Conservation (phyloP, 2,329 filamentous ascomycete genomes). For the Mycogone perniciosa region DNA sequence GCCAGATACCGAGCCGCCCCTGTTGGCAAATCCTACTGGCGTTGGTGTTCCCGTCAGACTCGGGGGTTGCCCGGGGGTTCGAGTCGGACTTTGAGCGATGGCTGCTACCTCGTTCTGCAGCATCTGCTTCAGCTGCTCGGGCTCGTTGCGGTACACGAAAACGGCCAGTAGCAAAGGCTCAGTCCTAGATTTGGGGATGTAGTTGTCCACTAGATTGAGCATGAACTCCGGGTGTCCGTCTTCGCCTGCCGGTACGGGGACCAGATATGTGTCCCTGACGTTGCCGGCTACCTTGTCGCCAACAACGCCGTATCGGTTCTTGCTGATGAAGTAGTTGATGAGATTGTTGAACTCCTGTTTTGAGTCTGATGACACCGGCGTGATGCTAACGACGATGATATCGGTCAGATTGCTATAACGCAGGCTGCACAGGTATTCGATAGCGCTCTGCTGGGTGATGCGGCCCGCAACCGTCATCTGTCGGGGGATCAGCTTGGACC, state of each 20-base stretch:
- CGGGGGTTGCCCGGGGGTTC: conserved; percentile 6
- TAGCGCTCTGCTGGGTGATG: conserved; percentile 75
- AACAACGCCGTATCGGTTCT: conserved; percentile 82
- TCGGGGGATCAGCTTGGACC: conserved; percentile 68
- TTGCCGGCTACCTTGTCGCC: conserved; percentile 67
- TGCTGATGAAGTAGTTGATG: conserved; percentile 80
- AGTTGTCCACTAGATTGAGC: conserved; percentile 78
- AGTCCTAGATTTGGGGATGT: conserved; percentile 62
- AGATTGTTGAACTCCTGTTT: conserved; percentile 63
- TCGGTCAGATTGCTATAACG: conserved; percentile 78
- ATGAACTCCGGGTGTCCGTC: conserved; percentile 76
- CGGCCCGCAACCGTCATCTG: conserved; percentile 68
- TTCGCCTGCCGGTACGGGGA: conserved; percentile 71
- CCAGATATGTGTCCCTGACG: conserved; percentile 85
- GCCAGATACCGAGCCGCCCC: conserved; percentile 43
- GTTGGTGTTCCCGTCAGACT: conserved; percentile 28
- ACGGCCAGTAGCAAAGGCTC: conserved; percentile 77
- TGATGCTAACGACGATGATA: conserved; percentile 71
- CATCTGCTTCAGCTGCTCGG: conserved; percentile 27
- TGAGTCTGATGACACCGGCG: conserved; percentile 55
- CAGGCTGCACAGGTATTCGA: conserved; percentile 84
- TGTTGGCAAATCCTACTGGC: conserved; percentile 30
- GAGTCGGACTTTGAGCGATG: background rate
- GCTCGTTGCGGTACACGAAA: conserved; percentile 70
- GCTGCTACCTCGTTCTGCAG: conserved; percentile 17